Evolutionary conservation across 2,329 filamentous ascomycete genomes (phyloP).

Genomic region (Botrytis medusae): DNA sequence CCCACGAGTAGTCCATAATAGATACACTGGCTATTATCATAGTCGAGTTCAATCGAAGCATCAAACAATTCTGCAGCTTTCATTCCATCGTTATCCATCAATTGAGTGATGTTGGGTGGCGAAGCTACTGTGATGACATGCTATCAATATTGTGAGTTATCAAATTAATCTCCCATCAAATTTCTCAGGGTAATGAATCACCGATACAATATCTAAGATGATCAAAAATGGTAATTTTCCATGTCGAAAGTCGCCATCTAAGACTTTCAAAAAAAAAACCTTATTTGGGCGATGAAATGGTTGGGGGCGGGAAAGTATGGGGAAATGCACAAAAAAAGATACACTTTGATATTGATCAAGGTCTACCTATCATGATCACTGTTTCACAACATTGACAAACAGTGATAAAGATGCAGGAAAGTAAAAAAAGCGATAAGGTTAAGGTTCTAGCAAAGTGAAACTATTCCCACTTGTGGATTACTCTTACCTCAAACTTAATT

Average conservation of each 20-base stretch:
- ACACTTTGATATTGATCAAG: not conserved
- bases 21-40: not conserved
- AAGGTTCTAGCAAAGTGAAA: not conserved
- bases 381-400: not conserved
- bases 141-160: not conserved
- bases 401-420: not conserved
- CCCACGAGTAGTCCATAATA: not conserved
- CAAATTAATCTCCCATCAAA: not conserved
- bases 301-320: not conserved
- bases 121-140: not conserved
- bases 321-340: not conserved
- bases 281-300: not conserved
- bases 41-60: not conserved
- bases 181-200: not conserved
- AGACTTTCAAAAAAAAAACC: not conserved
- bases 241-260: not conserved
- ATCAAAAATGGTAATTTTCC: not conserved
- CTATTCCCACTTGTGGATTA: not conserved
- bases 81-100: not conserved
- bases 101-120: not conserved
- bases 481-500: not conserved
- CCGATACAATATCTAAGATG: not conserved
- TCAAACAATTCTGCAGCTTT: not conserved
- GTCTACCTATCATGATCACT: not conserved
- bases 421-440: not conserved